Base-by-base conservation (phyloP, 1,284 basidiomycete genomes). In the Macrocystidia cucumis region DNA sequence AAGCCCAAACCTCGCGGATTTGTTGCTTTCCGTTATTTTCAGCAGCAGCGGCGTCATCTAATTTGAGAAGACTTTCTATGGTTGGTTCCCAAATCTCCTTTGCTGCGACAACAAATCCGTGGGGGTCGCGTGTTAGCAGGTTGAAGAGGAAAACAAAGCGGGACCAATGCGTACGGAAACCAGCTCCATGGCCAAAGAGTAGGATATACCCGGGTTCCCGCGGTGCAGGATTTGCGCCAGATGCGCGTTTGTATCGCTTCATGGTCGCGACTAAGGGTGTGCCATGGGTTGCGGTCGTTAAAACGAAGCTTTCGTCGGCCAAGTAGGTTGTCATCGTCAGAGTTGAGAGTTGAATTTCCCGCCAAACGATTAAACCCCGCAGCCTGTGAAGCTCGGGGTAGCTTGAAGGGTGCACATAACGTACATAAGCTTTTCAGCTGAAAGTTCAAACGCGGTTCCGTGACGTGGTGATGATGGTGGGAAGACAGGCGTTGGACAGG, bases 1-100 rank as follows among this genome's bases (percentile, higher is more conserved):
- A 50, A 12, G 55, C 49, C 63, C 62, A 64, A 13, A 54, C 56
- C 45, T 65, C 61, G 2, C 54, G 55, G 8, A 63, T 49, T 11
- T 34, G 28, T 8, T 32, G 18, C 2, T 12, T 22, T 9, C 36
- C 42, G n/a, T 25, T 3, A 8, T 34, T 35, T 13, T 18, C 29
- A 11, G 32, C 17, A 3, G 1, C 17, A 12, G 7, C 18, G 27
- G 29, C 21, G n/a, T 39, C 42, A 11, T 48, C 46, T 6, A 42
- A 14, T n/a, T 8, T 20, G 18, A 50, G 46, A 1, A 53, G 28
- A 21, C 48, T 42, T 19, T 46, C 46, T n/a, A 52, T 35, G 2
- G 40, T 46, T 1, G 50, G 50, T 28, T 52, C 47, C 50, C 50
- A 52, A 5, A 32, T 48, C 27, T 52, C 50, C 37, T 52, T 52